Percentiles rank a stretch among this genome's conserved stretches.
Conservation (phyloP, 345 rosid species). For the Nasturtium officinale region DNA sequence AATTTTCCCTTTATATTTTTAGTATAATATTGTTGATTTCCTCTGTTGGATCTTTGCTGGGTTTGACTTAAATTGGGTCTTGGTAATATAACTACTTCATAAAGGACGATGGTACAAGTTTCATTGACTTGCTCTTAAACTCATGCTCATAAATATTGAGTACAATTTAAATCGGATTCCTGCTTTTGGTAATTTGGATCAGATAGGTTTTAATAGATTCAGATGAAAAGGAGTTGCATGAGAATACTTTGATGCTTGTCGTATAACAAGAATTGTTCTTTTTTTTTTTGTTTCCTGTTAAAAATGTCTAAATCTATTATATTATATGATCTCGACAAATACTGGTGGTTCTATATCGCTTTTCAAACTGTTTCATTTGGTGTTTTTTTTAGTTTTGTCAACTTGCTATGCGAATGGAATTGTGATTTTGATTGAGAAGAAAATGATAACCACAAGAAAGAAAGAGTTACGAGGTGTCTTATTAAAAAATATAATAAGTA, state of each 20-base stretch:
- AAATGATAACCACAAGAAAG: neutral
- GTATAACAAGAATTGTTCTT: no score
- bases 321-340: conserved; percentile 16
- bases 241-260: neutral
- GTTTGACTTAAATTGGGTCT: conserved; percentile 18
- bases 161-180: neutral
- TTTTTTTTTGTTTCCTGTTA: neutral
- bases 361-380: neutral
- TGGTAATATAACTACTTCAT: neutral
- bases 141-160: neutral
- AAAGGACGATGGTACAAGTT: neutral
- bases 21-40: neutral
- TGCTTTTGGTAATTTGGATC: neutral
- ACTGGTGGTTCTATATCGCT: neutral
- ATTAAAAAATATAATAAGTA: conserved; percentile 3
- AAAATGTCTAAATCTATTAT: neutral
- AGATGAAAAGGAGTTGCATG: conserved; percentile 26
- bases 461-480: conserved; percentile 23
- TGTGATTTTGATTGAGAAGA: conserved; percentile 5
- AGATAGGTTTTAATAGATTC: neutral
- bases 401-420: neutral
- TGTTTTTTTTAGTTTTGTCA: neutral
- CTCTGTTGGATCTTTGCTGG: neutral
- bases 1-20: neutral
- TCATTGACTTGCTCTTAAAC: neutral